A percentile compares a stretch with the other conserved stretches of the same genome.
These are phyloP conservation scores for Adenanthera pavonina DNA, from an alignment of 306 rosid species.

Conservation along the genomic window DNA sequence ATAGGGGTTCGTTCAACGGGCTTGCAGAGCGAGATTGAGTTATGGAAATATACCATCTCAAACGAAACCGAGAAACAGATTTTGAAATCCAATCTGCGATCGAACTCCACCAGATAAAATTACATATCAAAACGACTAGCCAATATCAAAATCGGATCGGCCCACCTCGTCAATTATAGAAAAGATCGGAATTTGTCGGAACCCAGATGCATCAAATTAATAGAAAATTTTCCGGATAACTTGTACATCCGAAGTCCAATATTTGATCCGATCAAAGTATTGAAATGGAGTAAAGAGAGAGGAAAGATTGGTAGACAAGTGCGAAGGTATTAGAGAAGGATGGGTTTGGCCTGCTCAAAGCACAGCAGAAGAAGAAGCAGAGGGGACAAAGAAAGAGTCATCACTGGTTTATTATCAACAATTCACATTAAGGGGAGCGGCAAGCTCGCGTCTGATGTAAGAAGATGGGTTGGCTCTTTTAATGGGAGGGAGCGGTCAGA, in stretches of 20 bases:
- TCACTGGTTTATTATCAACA: slow-evolving; percentile 39
- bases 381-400: slow-evolving; percentile 54
- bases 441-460: not conserved
- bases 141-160: slow-evolving; percentile 49
- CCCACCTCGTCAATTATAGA: slow-evolving; percentile 39
- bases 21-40: slow-evolving; percentile 93
- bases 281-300: not conserved
- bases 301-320: not conserved
- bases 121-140: slow-evolving; percentile 50
- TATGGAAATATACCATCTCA: slow-evolving; percentile 96
- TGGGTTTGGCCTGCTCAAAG: slow-evolving; percentile 47
- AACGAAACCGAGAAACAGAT: slow-evolving; percentile 31
- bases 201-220: slow-evolving; percentile 39
- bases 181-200: slow-evolving; percentile 54
- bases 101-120: slow-evolving; percentile 40
- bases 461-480: not conserved
- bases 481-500: not conserved
- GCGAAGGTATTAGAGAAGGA: not conserved
- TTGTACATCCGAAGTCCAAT: slow-evolving; percentile 12
- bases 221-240: not conserved
- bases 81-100: slow-evolving; percentile 26
- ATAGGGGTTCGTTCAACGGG: slow-evolving; percentile 72
- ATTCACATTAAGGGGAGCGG: not conserved
- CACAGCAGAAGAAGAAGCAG: slow-evolving; percentile 41
- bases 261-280: slow-evolving; percentile 39